Evolutionary conservation across 2,329 filamentous ascomycete species (phyloP), one percentile per base, ranked within the genome.

Genomic region (Drechslerella dactyloides): DNA sequence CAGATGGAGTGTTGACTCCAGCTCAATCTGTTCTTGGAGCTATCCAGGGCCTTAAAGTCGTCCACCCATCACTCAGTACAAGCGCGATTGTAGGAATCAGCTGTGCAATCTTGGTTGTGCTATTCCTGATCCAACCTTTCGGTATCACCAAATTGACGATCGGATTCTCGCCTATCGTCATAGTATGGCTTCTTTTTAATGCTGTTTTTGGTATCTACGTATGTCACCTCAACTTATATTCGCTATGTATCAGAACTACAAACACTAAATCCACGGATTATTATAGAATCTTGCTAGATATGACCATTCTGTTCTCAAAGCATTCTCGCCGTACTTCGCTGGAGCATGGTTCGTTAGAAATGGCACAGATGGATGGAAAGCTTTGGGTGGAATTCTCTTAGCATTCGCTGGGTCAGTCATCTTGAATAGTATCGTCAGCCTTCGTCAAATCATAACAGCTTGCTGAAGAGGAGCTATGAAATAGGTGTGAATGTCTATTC

Each of bases 21-120:
- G 88, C 88, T 0, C 87, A 90, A 77, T 89, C 87, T 1, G 86
- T 90, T 1, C 82, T 90, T 4, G 88, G 88, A 24, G 87, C 88
- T 1, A 85, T 90, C 15, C 87, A 90, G 77, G 87, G 72, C 21
- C 55, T 74, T 13, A 81, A 82, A 24, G 87, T 89, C 0, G 85
- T 86, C 30, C 82, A 82, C 17, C 82, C 84, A 0, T 80, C 84
- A 66, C 85, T 90, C 53, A 80, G 80, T 21, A 84, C 82, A 40
- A 78, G 82, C 1, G 84, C 85, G 1, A 85, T 90, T 21, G 83
- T 89, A 11, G 88, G 88, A 8, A 83, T 85, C 0, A 84, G 85
- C 0, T 89, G 87, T 73, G 85, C 83, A 2, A 89, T 90, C 55
- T 80, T 90, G 1, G 81, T 90, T 1, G 55, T 87, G 0, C 81